phyloP scores from a whole-genome alignment of 2,329 filamentous ascomycete species.

The Dendrostoma leiphaemia region DNA sequence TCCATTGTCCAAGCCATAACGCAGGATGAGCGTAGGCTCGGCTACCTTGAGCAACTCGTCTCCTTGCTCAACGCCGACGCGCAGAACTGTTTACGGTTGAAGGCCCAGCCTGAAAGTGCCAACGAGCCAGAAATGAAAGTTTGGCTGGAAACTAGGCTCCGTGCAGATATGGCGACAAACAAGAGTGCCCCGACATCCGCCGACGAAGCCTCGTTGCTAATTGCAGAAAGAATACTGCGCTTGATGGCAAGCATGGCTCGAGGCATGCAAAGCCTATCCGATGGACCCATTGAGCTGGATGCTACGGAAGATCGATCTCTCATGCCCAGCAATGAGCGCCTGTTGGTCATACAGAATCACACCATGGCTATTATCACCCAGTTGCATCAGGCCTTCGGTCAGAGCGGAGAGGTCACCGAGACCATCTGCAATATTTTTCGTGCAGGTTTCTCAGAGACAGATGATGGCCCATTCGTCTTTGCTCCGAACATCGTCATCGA shows the following conservation, averaged over 20 bases:
- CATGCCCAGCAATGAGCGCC: conserved; percentile 22
- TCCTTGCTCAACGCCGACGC: conserved; percentile 62
- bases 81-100: conserved; percentile 38
- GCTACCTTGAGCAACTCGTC: conserved; percentile 57
- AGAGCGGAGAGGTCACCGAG: conserved; percentile 67
- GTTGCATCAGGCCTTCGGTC: conserved; percentile 51
- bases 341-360: conserved; percentile 40
- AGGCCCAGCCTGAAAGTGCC: conserved; percentile 26
- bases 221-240: conserved; percentile 57
- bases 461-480: conserved; percentile 76
- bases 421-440: conserved; percentile 69
- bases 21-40: conserved; percentile 52
- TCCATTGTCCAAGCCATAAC: conserved; percentile 72
- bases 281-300: conserved; percentile 67
- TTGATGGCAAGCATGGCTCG: conserved; percentile 70
- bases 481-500: conserved; percentile 63
- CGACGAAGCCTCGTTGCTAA: conserved; percentile 46
- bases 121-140: conserved; percentile 21
- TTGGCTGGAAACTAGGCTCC: conserved; percentile 17
- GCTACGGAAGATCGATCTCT: conserved; percentile 27
- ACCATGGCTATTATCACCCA: conserved; percentile 46
- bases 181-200: conserved; percentile 22
- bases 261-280: conserved; percentile 66
- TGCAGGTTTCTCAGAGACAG: conserved; percentile 71
- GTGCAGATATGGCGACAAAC: conserved; percentile 6